A percentile compares a stretch with the other conserved stretches of the same genome.
These are phyloP conservation scores for Dicorynia guianensis DNA, from an alignment of 306 rosid species.

Conservation along the genomic window DNA sequence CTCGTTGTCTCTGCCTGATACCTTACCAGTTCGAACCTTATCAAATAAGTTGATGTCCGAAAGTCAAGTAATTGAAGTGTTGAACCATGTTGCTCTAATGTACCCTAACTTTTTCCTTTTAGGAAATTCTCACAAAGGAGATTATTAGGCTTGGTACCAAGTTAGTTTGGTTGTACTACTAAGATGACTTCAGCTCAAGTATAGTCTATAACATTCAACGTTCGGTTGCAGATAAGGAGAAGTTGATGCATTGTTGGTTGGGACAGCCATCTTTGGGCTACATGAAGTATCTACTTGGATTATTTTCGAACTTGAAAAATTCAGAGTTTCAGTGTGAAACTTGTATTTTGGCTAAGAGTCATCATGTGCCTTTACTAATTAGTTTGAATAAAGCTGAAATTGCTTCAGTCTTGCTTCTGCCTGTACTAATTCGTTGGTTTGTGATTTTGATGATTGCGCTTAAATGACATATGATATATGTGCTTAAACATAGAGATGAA, in stretches of 20 bases:
- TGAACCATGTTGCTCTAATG: constrained; percentile 5
- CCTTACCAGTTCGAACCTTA: constrained; percentile 7
- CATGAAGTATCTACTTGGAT: too few relatives aligned
- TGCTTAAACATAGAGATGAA: too few relatives aligned
- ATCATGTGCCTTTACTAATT: neutral
- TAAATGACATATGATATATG: too few relatives aligned
- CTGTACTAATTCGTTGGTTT: too few relatives aligned
- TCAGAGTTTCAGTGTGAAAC: neutral
- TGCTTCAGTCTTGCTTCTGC: neutral
- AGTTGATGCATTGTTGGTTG: too few relatives aligned
- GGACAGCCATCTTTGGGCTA: too few relatives aligned
- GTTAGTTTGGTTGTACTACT: neutral
- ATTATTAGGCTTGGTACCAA: constrained; percentile 41
- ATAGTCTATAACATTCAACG: neutral
- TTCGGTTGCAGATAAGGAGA: too few relatives aligned
- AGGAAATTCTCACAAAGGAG: constrained; percentile 39
- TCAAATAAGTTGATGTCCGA: constrained; percentile 1
- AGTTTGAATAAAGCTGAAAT: constrained; percentile 12
- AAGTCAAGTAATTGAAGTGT: neutral
- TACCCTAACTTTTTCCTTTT: neutral
- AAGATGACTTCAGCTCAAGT: neutral
- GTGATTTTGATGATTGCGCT: too few relatives aligned
- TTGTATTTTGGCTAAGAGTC: constrained; percentile 12
- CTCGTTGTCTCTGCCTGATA: neutral
- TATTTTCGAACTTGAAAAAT: too few relatives aligned